Conservation (phyloP, 2,329 filamentous ascomycete genomes). For the Bretziella fagacearum region DNA sequence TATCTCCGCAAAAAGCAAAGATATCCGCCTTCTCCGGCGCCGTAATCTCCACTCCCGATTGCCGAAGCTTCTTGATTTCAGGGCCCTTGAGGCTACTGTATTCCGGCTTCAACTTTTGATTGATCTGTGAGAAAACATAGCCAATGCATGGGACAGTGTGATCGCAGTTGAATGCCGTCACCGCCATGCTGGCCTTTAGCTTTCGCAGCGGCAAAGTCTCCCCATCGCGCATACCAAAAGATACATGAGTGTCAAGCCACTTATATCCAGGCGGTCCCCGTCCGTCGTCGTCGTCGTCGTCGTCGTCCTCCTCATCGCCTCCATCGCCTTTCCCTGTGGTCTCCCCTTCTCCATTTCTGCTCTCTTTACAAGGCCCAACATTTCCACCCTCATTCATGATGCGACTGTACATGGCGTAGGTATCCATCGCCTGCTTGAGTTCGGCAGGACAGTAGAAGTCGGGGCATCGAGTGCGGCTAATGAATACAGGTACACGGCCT, state of each 20-base stretch:
- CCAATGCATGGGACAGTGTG: constrained; percentile 32
- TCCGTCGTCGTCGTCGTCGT: constrained; percentile 15
- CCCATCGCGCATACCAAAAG: constrained; percentile 23
- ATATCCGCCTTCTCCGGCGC: constrained; percentile 24
- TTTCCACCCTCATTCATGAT: constrained; percentile 28
- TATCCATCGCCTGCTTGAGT: constrained; percentile 25
- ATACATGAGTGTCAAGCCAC: constrained; percentile 25
- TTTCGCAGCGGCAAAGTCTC: constrained; percentile 24
- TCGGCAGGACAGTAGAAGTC: constrained; percentile 29
- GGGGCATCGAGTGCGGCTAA: constrained; percentile 28
- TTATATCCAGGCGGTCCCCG: constrained; percentile 14
- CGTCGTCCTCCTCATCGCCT: constrained; percentile 13
- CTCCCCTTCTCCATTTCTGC: background rate
- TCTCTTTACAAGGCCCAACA: constrained; percentile 17
- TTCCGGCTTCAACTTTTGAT: constrained; percentile 25
- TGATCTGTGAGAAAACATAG: constrained; percentile 28
- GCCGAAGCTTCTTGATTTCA: constrained; percentile 25
- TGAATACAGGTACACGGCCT: constrained; percentile 27
- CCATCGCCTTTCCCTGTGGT: background rate
- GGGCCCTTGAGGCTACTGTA: constrained; percentile 22
- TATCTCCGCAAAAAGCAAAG: constrained; percentile 33
- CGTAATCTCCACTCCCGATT: constrained; percentile 25
- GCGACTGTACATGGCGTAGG: constrained; percentile 25
- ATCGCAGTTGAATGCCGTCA: constrained; percentile 28
- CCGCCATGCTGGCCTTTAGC: constrained; percentile 22